A percentile compares a stretch with the other conserved stretches of the same genome.
Conservation (phyloP, 2,329 filamentous ascomycete species). For the Lachnellula willkommii region DNA sequence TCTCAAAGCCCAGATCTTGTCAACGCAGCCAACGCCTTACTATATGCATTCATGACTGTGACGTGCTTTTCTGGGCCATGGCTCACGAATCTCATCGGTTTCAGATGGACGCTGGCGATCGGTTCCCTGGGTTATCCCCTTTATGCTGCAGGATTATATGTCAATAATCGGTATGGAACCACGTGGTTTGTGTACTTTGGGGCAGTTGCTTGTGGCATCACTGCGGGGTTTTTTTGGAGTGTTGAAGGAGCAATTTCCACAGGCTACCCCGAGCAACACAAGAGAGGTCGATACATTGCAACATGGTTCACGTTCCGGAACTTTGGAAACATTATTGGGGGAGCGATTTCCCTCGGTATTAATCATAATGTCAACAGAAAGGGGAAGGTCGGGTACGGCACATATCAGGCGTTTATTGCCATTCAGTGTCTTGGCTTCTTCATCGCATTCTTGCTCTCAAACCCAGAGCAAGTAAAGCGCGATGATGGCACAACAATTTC, state of each 20-base stretch:
- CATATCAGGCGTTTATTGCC: conserved; percentile 64
- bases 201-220: conserved; percentile 61
- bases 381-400: conserved; percentile 62
- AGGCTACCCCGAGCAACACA: conserved; percentile 63
- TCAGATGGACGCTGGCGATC: conserved; percentile 63
- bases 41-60: conserved; percentile 44
- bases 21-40: conserved; percentile 61
- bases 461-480: conserved; percentile 56
- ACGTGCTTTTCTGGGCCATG: conserved; percentile 45
- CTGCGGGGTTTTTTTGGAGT: conserved; percentile 62
- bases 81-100: conserved; percentile 57
- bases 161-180: conserved; percentile 62
- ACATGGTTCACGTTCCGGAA: conserved; percentile 59
- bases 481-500: conserved; percentile 51
- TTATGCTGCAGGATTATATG: conserved; percentile 64
- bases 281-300: conserved; percentile 53
- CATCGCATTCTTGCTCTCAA: conserved; percentile 55
- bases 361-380: conserved; percentile 52
- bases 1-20: conserved; percentile 58
- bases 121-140: conserved; percentile 67
- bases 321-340: conserved; percentile 62
- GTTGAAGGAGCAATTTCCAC: conserved; percentile 68
- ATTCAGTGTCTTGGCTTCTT: conserved; percentile 60
- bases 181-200: conserved; percentile 65
- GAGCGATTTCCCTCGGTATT: conserved; percentile 63